Evolutionary conservation across 2,329 filamentous ascomycete genomes (phyloP).

Genomic region (Thyridium curvatum): DNA sequence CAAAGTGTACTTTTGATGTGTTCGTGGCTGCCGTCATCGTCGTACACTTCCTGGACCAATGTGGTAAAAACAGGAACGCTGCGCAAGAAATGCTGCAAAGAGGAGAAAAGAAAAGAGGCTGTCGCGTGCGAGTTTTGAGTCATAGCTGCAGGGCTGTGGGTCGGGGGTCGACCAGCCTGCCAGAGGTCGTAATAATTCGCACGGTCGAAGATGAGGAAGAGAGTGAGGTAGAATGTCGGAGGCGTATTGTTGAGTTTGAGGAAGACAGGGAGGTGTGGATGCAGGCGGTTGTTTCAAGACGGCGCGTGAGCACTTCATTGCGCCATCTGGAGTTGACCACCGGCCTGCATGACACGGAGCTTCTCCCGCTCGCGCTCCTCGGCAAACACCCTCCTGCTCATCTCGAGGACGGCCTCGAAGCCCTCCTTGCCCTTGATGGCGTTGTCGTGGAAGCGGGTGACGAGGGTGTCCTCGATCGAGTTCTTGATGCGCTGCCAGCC

Average conservation of each 20-base stretch:
- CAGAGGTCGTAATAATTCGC: no score
- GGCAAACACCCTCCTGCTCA: slow-evolving; percentile 85
- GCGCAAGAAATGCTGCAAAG: slow-evolving; percentile 1
- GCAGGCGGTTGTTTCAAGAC: background rate
- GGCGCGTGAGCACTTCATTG: slow-evolving; percentile 5
- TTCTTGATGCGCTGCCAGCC: slow-evolving; percentile 98
- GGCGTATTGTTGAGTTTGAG: no score
- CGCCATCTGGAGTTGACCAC: slow-evolving; percentile 18
- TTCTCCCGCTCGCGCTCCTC: slow-evolving; percentile 70
- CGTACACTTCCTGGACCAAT: no score
- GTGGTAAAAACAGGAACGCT: no score
- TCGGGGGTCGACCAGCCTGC: no score
- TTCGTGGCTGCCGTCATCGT: no score
- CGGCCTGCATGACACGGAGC: slow-evolving; percentile 16
- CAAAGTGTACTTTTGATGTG: no score
- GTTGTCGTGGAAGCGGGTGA: slow-evolving; percentile 87
- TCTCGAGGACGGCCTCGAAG: slow-evolving; percentile 89
- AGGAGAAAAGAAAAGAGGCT: background rate
- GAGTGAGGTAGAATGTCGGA: no score
- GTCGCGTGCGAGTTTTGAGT: no score
- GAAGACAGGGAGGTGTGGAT: no score
- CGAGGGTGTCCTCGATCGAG: slow-evolving; percentile 84
- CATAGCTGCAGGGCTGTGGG: no score
- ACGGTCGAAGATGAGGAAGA: no score
- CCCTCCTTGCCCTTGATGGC: slow-evolving; percentile 85